Conservation (phyloP, 192 early-diverging fungal genomes). For the Coemansia reversa region DNA sequence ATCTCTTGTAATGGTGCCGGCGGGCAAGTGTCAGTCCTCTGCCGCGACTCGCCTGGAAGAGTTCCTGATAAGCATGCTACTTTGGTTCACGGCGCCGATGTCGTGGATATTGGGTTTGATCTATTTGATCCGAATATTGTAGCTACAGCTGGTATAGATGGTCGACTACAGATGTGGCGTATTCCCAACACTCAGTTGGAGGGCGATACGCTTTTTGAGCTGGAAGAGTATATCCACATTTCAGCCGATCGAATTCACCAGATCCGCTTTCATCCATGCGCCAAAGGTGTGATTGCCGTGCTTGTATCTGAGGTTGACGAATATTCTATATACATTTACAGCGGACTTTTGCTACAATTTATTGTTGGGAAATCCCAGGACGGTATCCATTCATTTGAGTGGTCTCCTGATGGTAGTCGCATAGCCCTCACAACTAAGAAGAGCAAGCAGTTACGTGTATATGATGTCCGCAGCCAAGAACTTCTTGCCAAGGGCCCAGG, state of each 20-base stretch:
- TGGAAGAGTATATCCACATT: constrained; percentile 40
- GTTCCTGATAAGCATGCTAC: constrained; percentile 30
- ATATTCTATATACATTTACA: constrained; percentile 39
- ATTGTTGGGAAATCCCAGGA: constrained; percentile 34
- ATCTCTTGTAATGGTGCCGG: constrained; percentile 75
- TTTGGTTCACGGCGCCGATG: constrained; percentile 52
- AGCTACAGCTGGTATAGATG: constrained; percentile 38
- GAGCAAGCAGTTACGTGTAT: constrained; percentile 64
- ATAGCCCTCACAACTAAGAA: constrained; percentile 68
- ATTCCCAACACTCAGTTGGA: constrained; percentile 31
- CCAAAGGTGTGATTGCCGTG: constrained; percentile 26
- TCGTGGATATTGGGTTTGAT: constrained; percentile 69
- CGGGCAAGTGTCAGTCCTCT: constrained; percentile 73
- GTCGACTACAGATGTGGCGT: constrained; percentile 46
- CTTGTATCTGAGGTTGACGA: constrained; percentile 28
- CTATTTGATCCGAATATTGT: constrained; percentile 63
- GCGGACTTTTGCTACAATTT: constrained; percentile 31
- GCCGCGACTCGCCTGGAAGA: constrained; percentile 67
- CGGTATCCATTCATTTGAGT: constrained; percentile 52
- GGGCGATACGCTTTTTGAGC: constrained; percentile 32
- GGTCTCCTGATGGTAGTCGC: constrained; percentile 64
- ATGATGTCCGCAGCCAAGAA: constrained; percentile 61
- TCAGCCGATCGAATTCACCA: constrained; percentile 42
- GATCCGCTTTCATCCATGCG: constrained; percentile 45
- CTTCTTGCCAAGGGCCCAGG: constrained; percentile 60